Percentiles rank a stretch among this genome's conserved stretches.
Evolutionary conservation across 2,329 filamentous ascomycete genomes (phyloP).

Genomic region (Blastomyces silverae): DNA sequence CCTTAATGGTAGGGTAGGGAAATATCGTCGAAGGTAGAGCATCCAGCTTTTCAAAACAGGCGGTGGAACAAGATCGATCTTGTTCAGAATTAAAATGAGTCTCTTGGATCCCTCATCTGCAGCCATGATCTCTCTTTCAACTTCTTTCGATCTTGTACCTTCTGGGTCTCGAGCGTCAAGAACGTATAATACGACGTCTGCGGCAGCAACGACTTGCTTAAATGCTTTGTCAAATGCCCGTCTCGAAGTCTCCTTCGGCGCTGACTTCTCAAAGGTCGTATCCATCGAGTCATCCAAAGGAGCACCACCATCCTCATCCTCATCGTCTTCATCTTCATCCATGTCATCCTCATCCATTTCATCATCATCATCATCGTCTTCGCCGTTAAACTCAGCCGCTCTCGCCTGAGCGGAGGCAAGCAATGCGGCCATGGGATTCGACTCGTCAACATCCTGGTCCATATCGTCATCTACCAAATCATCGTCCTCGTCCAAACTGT

Average conservation of each 20-base stretch:
- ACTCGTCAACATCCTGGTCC: constrained; percentile 59
- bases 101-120: constrained; percentile 75
- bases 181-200: constrained; percentile 88
- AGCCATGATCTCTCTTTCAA: constrained; percentile 88
- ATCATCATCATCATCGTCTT: constrained; percentile 55
- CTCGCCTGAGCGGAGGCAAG: constrained; percentile 74
- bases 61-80: constrained; percentile 84
- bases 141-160: constrained; percentile 80
- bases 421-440: constrained; percentile 88
- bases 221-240: constrained; percentile 93
- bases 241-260: constrained; percentile 58
- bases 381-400: constrained; percentile 65
- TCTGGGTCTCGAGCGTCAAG: constrained; percentile 88
- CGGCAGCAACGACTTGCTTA: constrained; percentile 82
- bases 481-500: constrained; percentile 34
- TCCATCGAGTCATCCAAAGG: constrained; percentile 46
- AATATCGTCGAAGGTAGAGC: constrained; percentile 73
- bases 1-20: constrained; percentile 83
- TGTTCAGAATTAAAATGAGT: constrained; percentile 87
- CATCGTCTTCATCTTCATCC: constrained; percentile 36
- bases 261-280: constrained; percentile 38
- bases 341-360: constrained; percentile 47
- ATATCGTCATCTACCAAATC: constrained; percentile 48
- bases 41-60: constrained; percentile 80
- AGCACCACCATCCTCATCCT: constrained; percentile 45